phyloP scores from a whole-genome alignment of 2,329 filamentous ascomycete genomes.

The Aspergillus fumigatus region DNA sequence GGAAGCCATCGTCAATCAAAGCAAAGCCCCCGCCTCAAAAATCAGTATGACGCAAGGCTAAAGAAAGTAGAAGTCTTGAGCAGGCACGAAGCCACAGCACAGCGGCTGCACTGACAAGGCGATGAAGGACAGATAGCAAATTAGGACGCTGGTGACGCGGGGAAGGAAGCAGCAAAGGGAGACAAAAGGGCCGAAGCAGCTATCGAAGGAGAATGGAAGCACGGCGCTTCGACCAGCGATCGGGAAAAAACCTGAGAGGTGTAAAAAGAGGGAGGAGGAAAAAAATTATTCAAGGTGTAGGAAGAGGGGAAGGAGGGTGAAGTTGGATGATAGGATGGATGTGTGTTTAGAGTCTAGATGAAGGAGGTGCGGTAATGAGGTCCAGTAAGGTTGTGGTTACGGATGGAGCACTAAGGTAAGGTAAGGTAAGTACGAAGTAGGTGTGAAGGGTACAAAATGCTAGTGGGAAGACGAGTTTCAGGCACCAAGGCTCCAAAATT shows the following conservation, averaged over 20 bases:
- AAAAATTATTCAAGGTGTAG: slow-evolving; percentile 8
- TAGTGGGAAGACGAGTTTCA: background rate
- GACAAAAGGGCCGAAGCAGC: slow-evolving; percentile 4
- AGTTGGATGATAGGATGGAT: background rate
- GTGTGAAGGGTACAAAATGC: background rate
- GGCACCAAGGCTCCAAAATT: background rate
- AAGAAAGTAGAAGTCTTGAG: slow-evolving; percentile 17
- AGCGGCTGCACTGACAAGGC: slow-evolving; percentile 34
- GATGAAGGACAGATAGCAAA: slow-evolving; percentile 9
- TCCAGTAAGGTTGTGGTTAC: background rate
- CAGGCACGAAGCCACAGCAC: slow-evolving; percentile 32
- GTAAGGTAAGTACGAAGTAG: background rate
- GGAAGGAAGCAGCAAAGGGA: slow-evolving; percentile 5
- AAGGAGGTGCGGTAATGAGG: background rate
- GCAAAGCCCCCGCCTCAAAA: slow-evolving; percentile 32
- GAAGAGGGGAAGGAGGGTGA: slow-evolving; percentile 2
- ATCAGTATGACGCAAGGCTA: slow-evolving; percentile 33
- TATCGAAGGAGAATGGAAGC: slow-evolving; percentile 7
- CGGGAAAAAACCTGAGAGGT: slow-evolving; percentile 1
- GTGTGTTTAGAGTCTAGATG: background rate
- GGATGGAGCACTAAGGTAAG: background rate
- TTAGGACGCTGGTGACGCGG: slow-evolving; percentile 10
- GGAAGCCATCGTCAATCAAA: slow-evolving; percentile 37
- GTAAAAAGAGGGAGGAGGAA: slow-evolving; percentile 3
- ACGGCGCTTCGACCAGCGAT: slow-evolving; percentile 10